Percentiles rank a stretch among this genome's conserved stretches.
phyloP scores from a whole-genome alignment of 1,284 basidiomycete species.

The Hypsizygus ulmarius region DNA sequence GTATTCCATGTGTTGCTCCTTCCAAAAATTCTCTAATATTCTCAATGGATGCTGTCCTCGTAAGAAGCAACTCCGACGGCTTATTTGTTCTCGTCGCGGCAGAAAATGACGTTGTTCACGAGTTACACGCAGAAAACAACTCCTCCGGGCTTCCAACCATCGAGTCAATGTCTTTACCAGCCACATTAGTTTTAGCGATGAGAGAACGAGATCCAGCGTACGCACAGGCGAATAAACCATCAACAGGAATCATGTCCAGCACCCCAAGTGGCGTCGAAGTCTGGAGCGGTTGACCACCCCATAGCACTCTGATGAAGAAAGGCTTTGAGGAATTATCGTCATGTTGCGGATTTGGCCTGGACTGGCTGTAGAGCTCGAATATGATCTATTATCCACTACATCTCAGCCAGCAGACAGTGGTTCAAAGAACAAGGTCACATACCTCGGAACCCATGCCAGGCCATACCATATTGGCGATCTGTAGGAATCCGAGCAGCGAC shows the following conservation, averaged over 20 bases:
- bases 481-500: slow-evolving; percentile 42
- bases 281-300: slow-evolving; percentile 45
- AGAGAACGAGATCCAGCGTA: neutral
- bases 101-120: too few relatives aligned
- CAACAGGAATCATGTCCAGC: slow-evolving; percentile 43
- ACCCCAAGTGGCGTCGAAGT: slow-evolving; percentile 42
- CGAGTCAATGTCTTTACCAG: too few relatives aligned
- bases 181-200: too few relatives aligned
- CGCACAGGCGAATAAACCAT: slow-evolving; percentile 39
- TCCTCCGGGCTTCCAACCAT: too few relatives aligned
- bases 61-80: too few relatives aligned
- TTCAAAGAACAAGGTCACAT: neutral
- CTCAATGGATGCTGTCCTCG: too few relatives aligned
- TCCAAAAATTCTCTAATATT: too few relatives aligned
- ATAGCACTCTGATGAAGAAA: slow-evolving; percentile 43
- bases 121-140: too few relatives aligned
- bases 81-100: too few relatives aligned
- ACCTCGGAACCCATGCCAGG: slow-evolving; percentile 49
- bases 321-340: slow-evolving; percentile 3
- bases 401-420: neutral
- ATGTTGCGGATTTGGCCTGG: neutral
- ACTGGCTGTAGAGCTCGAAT: slow-evolving; percentile 41
- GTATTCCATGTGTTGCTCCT: too few relatives aligned
- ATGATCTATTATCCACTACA: slow-evolving; percentile 26
- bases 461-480: slow-evolving; percentile 47